These are phyloP conservation scores for Tulasnella sp. DNA, from an alignment of 768 basidiomycete genomes.

Conservation along the genomic window DNA sequence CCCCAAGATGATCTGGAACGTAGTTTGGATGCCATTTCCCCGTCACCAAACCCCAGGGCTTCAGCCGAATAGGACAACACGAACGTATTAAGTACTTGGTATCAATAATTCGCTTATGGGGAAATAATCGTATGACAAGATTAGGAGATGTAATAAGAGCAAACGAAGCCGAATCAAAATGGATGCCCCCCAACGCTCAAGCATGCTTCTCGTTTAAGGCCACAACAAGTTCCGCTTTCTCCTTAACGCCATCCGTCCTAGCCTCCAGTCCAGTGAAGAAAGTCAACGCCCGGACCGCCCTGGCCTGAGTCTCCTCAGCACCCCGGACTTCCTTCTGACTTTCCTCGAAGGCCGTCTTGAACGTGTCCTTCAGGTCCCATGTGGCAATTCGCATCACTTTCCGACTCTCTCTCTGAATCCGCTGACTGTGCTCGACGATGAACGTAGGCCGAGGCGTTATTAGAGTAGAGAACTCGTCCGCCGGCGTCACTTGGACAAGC, in stretches of 20 bases:
- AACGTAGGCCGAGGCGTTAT: constrained; percentile 43
- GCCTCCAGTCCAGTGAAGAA: constrained; percentile 54
- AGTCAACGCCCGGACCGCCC: constrained; percentile 56
- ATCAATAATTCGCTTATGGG: too few relatives aligned
- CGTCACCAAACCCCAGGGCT: too few relatives aligned
- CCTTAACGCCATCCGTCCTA: constrained; percentile 30
- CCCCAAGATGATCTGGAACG: too few relatives aligned
- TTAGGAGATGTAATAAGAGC: too few relatives aligned
- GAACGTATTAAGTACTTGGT: too few relatives aligned
- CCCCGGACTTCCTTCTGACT: constrained; percentile 61
- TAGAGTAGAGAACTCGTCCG: constrained; percentile 26
- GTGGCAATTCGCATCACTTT: constrained; percentile 86
- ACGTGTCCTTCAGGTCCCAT: constrained; percentile 82
- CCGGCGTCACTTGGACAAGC: constrained; percentile 38
- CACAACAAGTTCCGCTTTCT: constrained; percentile 5
- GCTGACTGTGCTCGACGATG: constrained; percentile 52
- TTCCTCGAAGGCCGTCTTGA: constrained; percentile 71
- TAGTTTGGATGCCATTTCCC: too few relatives aligned
- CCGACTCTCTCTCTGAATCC: constrained; percentile 76
- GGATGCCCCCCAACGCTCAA: too few relatives aligned
- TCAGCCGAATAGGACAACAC: too few relatives aligned
- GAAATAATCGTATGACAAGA: too few relatives aligned
- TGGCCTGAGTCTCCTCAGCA: constrained; percentile 65
- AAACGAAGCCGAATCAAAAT: too few relatives aligned
- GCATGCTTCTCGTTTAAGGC: neutral